Percentiles rank a stretch among this genome's conserved stretches.
These are phyloP conservation scores for Blastobotrys persicus DNA, from an alignment of 1,139 yeast genomes.

Conservation along the genomic window DNA sequence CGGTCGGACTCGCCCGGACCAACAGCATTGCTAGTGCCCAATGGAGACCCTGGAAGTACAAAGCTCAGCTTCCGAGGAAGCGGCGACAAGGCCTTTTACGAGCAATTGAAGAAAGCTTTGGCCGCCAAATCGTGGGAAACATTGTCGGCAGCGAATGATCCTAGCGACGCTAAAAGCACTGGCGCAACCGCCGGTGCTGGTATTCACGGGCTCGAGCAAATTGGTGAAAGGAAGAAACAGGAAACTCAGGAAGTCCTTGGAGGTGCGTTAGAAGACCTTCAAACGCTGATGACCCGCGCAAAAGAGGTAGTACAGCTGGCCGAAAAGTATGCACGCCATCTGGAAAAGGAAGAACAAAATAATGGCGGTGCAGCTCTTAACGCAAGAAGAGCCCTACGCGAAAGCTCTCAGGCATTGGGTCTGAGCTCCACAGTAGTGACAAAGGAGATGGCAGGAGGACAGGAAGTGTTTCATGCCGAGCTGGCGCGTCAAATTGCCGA, in stretches of 20 bases:
- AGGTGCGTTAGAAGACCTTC: slow-evolving; percentile 72
- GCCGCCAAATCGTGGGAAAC: slow-evolving; percentile 27
- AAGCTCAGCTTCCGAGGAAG: slow-evolving; percentile 39
- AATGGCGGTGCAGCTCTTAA: slow-evolving; percentile 14
- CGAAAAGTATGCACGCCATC: slow-evolving; percentile 44
- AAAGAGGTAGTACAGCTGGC: slow-evolving; percentile 67
- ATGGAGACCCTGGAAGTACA: slow-evolving; percentile 21
- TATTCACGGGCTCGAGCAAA: slow-evolving; percentile 65
- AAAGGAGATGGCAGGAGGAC: slow-evolving; percentile 40
- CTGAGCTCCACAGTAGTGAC: slow-evolving; percentile 38
- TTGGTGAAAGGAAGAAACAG: slow-evolving; percentile 55
- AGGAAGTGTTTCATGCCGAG: slow-evolving; percentile 45
- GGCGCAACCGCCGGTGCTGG: slow-evolving; percentile 42
- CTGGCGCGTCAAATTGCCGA: slow-evolving; percentile 59
- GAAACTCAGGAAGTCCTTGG: slow-evolving; percentile 63
- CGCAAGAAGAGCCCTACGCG: slow-evolving; percentile 32
- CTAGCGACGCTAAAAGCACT: slow-evolving; percentile 3
- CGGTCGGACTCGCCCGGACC: slow-evolving; percentile 29
- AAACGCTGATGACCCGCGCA: slow-evolving; percentile 73
- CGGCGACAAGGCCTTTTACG: slow-evolving; percentile 36
- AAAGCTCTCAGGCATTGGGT: slow-evolving; percentile 36
- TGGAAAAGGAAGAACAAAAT: slow-evolving; percentile 27
- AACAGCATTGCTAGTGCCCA: slow-evolving; percentile 21
- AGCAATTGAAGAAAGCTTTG: slow-evolving; percentile 28
- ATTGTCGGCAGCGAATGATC: not conserved